Conservation (phyloP, 2,329 filamentous ascomycete species). For the Trichoderma citrinoviride region DNA sequence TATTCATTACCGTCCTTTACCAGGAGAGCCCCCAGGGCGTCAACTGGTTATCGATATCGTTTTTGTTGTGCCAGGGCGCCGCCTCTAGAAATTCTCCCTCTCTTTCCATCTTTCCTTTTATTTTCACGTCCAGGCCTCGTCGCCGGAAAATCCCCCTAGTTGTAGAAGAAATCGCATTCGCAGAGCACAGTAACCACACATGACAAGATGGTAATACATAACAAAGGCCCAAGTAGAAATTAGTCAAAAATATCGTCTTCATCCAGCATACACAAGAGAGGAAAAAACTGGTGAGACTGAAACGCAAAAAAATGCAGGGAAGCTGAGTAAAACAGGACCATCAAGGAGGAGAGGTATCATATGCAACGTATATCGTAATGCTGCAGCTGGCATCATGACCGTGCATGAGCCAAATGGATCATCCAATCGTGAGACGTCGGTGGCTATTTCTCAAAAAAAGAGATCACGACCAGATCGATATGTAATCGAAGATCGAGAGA, state of each 20-base stretch:
- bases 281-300: background rate
- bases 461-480: background rate
- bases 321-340: background rate
- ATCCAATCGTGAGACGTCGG: background rate
- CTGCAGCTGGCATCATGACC: background rate
- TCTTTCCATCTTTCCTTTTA: background rate
- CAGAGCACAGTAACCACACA: background rate
- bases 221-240: background rate
- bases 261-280: background rate
- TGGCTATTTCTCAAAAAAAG: background rate
- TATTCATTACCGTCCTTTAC: constrained; percentile 18
- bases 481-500: background rate
- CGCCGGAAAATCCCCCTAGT: background rate
- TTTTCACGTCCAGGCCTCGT: background rate
- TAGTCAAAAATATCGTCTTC: background rate
- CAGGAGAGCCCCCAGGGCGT: constrained; percentile 15
- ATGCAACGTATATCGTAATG: background rate
- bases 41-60: background rate
- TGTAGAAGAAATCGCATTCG: background rate
- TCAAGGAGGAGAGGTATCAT: background rate
- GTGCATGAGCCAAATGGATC: background rate
- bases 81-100: background rate
- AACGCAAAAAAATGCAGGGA: background rate
- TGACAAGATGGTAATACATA: background rate
- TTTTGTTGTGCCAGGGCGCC: constrained; percentile 16